Percentiles rank a stretch among this genome's conserved stretches.
These are phyloP conservation scores for Primulina huaijiensis DNA, from an alignment of 257 asterid genomes.

Conservation along the genomic window DNA sequence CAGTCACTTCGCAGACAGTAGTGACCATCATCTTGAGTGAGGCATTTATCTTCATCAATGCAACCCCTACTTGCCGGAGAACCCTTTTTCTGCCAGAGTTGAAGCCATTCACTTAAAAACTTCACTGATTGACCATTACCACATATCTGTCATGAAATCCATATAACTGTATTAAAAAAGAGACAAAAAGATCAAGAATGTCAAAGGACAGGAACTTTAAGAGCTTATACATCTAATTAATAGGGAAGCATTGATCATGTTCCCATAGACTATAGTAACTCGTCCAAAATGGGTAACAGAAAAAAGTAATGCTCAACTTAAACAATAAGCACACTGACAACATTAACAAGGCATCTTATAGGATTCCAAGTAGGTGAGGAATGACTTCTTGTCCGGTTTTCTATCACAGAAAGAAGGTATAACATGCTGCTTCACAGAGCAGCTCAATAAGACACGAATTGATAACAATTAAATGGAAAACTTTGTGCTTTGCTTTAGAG, in stretches of 20 bases:
- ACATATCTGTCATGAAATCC: conserved; percentile 60
- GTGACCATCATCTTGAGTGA: conserved; percentile 36
- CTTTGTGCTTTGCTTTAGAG: not conserved
- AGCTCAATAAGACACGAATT: conserved; percentile 8
- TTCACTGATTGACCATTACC: conserved; percentile 78
- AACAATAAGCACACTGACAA: conserved; percentile 4
- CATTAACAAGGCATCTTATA: not conserved
- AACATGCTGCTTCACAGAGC: conserved; percentile 10
- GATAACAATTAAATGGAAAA: conserved; percentile 2
- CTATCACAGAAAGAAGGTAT: not conserved
- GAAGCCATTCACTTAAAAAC: conserved; percentile 80
- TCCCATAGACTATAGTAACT: conserved; percentile 2
- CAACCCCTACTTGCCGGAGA: conserved; percentile 37
- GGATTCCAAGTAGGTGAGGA: not conserved
- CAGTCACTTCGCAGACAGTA: conserved; percentile 55
- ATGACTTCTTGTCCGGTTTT: conserved; percentile 9
- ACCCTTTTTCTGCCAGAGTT: conserved; percentile 72
- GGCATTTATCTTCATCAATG: conserved; percentile 32
- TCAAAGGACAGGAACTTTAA: conserved; percentile 14
- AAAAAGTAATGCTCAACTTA: conserved; percentile 10
- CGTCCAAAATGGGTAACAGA: conserved; percentile 11
- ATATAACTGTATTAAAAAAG: conserved; percentile 20
- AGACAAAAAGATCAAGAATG: not conserved
- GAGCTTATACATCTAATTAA: conserved; percentile 15
- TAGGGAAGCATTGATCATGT: conserved; percentile 7